Conservation (phyloP, 2,329 filamentous ascomycete genomes). For the Ilyonectria sp. region DNA sequence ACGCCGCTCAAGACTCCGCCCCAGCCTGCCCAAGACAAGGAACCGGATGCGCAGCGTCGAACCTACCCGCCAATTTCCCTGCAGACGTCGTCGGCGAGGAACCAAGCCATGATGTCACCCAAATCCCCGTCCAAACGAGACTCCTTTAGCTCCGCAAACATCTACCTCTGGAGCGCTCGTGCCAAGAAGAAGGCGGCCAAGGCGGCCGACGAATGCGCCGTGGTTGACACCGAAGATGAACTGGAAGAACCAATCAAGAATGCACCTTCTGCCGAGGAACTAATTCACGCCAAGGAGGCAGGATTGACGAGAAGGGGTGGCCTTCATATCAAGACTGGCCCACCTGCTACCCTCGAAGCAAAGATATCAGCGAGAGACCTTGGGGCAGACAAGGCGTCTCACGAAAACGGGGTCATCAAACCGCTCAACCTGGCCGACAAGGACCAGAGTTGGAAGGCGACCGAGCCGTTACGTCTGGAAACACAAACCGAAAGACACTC, state of each 20-base stretch:
- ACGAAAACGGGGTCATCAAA: background rate
- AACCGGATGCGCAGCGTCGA: conserved; percentile 46
- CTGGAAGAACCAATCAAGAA: conserved; percentile 20
- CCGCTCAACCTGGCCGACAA: conserved; percentile 17
- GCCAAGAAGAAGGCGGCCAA: conserved; percentile 31
- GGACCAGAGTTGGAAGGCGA: background rate
- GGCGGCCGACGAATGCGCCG: conserved; percentile 40
- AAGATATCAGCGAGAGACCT: conserved; percentile 7
- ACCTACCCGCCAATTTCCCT: conserved; percentile 57
- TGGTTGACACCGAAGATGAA: conserved; percentile 44
- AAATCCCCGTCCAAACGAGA: conserved; percentile 50
- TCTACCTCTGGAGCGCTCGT: conserved; percentile 49
- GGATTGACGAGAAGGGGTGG: conserved; percentile 42
- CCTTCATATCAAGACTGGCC: conserved; percentile 37
- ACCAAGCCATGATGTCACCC: conserved; percentile 47
- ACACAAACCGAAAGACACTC: background rate
- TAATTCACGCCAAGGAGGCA: conserved; percentile 37
- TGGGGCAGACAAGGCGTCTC: background rate
- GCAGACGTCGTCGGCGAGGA: conserved; percentile 47
- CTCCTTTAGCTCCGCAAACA: conserved; percentile 42
- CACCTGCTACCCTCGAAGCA: conserved; percentile 8
- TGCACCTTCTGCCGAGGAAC: conserved; percentile 32
- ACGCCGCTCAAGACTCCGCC: conserved; percentile 48
- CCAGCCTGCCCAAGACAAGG: conserved; percentile 35
- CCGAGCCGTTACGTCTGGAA: background rate